These are phyloP conservation scores for Psilocybe cubensis DNA, from an alignment of 768 basidiomycete species.

Conservation along the genomic window DNA sequence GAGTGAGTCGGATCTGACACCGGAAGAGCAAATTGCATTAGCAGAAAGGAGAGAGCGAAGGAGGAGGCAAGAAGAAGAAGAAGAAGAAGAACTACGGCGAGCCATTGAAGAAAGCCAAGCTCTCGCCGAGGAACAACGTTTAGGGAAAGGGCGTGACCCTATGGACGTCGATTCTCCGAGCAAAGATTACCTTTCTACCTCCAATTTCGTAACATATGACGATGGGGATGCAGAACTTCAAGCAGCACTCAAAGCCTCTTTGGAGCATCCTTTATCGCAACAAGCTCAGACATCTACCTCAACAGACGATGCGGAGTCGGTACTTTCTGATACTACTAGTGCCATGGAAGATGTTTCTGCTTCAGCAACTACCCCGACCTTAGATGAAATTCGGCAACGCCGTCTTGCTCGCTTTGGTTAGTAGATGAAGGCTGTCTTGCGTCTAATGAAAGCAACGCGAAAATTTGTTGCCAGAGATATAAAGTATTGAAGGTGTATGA, in stretches of 20 bases:
- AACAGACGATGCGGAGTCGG: constrained; percentile 32
- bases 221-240: constrained; percentile 90
- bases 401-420: constrained; percentile 66
- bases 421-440: no score
- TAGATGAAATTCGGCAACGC: constrained; percentile 71
- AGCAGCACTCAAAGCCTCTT: constrained; percentile 83
- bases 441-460: no score
- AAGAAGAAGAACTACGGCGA: constrained; percentile 60
- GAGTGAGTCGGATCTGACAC: constrained; percentile 37
- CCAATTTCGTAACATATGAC: constrained; percentile 51
- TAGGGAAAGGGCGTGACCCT: not conserved
- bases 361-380: constrained; percentile 39
- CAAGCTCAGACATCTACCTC: constrained; percentile 2
- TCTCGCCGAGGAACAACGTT: constrained; percentile 31
- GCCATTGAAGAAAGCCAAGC: constrained; percentile 67
- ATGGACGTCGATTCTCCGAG: not conserved
- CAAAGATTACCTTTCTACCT: not conserved
- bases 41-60: constrained; percentile 35
- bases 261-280: constrained; percentile 62
- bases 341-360: constrained; percentile 13
- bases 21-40: constrained; percentile 32
- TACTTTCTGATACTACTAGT: constrained; percentile 38
- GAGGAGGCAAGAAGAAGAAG: constrained; percentile 45
- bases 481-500: not conserved
- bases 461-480: no score